Evolutionary conservation across 2,329 filamentous ascomycete genomes (phyloP), one percentile per base, ranked within the genome.

Genomic region (Colletotrichum liriopes): DNA sequence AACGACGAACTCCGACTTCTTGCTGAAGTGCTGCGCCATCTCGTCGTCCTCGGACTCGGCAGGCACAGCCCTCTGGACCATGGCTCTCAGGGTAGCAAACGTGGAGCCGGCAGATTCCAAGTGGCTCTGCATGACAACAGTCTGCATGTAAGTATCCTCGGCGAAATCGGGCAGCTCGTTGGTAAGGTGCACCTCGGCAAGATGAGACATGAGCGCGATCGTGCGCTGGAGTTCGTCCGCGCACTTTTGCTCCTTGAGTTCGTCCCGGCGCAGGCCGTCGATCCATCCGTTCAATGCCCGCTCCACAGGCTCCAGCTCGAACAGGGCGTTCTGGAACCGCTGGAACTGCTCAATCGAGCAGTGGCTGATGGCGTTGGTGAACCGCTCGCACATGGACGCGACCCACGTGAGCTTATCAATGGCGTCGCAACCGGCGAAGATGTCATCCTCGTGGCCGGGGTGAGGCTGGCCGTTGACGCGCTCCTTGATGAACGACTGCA

Each of bases 221-320:
- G 94, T 96, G 65, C 93, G 91, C 77, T 96, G 92, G 47, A 98
- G 86, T 79, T 97, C 94, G 32, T 90, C 90, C 0, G 93, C 92
- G 78, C 95, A 95, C 77, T 94, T 92, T 80, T 93, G 91, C 82
- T 96, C 93, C 81, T 95, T 95, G 60, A 98, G 84, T 67, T 98
- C 95, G 76, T 97, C 95, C 64, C 91, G 91, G 74, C 94, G 92
- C 66, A 98, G 81, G 7, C 91, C 91, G 75, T 98, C 95, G 68
- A 98, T 93, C 90, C 95, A 98, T 67, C 89, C 89, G 78, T 98
- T 98, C 61, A 98, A 84, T 0, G 94, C 93, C 69, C 95, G 90
- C 83, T 99, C 96, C 14, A 98, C 94, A 0, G 95, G 94, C 79
- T 98, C 94, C 62, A 98, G 86, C 81, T 98, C 96, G 76, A 94